A percentile compares a stretch with the other conserved stretches of the same genome.
Evolutionary conservation across 495 filamentous ascomycete species (phyloP).

Genomic region (Pyrenula massariospora): DNA sequence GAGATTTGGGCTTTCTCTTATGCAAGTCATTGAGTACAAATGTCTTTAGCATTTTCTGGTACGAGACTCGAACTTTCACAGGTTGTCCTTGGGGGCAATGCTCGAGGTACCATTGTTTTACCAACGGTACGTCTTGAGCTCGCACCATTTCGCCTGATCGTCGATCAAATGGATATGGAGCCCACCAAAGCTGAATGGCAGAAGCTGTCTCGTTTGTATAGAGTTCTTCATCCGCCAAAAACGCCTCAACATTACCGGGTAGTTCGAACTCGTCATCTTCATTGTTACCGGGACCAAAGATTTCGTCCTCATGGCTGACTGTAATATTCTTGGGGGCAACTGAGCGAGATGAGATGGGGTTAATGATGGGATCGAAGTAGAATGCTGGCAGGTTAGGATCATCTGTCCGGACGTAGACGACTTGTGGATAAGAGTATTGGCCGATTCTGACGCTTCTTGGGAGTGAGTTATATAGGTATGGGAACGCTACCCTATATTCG

Average conservation of each 20-base stretch:
- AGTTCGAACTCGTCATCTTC: conserved; percentile 86
- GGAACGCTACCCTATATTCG: conserved; percentile 90
- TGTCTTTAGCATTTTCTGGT: conserved; percentile 95
- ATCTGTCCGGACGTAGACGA: conserved; percentile 81
- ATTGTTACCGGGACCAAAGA: conserved; percentile 75
- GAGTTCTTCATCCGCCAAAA: conserved; percentile 80
- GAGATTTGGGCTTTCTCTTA: conserved; percentile 84
- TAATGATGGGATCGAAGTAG: conserved; percentile 96
- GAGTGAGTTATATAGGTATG: conserved; percentile 91
- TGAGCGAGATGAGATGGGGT: conserved; percentile 90
- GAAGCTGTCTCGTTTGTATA: conserved; percentile 84
- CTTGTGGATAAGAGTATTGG: conserved; percentile 89
- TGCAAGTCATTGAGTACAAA: conserved; percentile 96
- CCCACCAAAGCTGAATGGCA: conserved; percentile 96
- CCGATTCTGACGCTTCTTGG: conserved; percentile 88
- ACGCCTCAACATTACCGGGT: conserved; percentile 70
- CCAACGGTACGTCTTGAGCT: conserved; percentile 90
- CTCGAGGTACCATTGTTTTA: conserved; percentile 98
- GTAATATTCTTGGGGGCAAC: conserved; percentile 93
- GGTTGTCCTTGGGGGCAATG: conserved; percentile 88
- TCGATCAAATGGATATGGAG: conserved; percentile 90
- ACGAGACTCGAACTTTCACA: conserved; percentile 97
- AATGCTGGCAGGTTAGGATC: conserved; percentile 87
- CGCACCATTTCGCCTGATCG: conserved; percentile 96
- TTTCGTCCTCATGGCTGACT: conserved; percentile 85